These are phyloP conservation scores for Xylariaceae sp. DNA, from an alignment of 2,329 filamentous ascomycete genomes.

Conservation along the genomic window DNA sequence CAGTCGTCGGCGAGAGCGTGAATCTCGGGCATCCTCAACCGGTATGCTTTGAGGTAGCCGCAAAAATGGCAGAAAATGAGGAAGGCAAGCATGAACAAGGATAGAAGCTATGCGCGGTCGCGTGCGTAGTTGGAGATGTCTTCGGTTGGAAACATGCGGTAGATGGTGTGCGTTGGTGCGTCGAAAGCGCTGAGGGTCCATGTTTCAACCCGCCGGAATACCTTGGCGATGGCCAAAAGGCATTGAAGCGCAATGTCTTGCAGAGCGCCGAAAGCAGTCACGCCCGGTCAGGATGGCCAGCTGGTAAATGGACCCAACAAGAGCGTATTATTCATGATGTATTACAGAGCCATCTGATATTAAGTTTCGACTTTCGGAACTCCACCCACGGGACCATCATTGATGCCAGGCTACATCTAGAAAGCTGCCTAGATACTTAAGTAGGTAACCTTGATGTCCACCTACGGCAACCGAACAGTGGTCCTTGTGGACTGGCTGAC, in stretches of 20 bases:
- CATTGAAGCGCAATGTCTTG: constrained; percentile 4
- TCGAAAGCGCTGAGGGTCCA: constrained; percentile 9
- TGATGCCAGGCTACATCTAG: too few relatives aligned
- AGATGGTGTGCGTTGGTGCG: constrained; percentile 9
- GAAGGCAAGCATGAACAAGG: constrained; percentile 1
- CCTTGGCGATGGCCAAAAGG: constrained; percentile 13
- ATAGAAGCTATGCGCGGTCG: neutral
- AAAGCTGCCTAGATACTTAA: too few relatives aligned
- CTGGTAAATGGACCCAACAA: neutral
- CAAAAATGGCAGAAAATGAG: constrained; percentile 2
- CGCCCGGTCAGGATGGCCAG: neutral
- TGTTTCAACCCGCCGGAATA: constrained; percentile 14
- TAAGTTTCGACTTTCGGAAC: too few relatives aligned
- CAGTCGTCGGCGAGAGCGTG: too few relatives aligned
- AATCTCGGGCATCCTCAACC: neutral
- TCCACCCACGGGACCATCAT: too few relatives aligned
- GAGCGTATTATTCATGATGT: constrained; percentile 16
- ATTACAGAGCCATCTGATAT: too few relatives aligned
- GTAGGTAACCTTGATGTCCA: too few relatives aligned
- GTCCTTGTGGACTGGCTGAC: too few relatives aligned
- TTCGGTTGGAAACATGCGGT: constrained; percentile 17
- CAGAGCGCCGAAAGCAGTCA: constrained; percentile 3
- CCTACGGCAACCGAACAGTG: too few relatives aligned
- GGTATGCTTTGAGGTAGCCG: constrained; percentile 9
- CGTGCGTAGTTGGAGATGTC: constrained; percentile 14